Evolutionary conservation across 2,329 filamentous ascomycete species (phyloP).

Genomic region (Fusarium penzigii): DNA sequence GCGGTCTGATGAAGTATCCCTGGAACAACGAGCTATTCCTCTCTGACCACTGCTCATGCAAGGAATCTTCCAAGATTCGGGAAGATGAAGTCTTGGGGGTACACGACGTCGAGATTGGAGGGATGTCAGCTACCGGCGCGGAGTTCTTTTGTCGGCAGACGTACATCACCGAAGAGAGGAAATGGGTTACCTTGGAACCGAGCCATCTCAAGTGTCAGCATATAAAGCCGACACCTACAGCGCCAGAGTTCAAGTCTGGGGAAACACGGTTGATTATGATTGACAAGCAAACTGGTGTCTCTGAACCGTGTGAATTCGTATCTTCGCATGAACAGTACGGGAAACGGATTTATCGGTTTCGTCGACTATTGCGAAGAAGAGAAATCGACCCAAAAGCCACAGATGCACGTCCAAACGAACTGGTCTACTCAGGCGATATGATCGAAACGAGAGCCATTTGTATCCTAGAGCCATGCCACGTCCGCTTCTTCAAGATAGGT

Average conservation of each 20-base stretch:
- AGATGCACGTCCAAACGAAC: slow-evolving; percentile 52
- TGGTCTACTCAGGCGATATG: slow-evolving; percentile 55
- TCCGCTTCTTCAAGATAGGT: slow-evolving; percentile 53
- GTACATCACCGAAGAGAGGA: slow-evolving; percentile 60
- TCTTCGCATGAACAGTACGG: slow-evolving; percentile 20
- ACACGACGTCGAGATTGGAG: slow-evolving; percentile 60
- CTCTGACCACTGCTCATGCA: slow-evolving; percentile 74
- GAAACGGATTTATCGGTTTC: slow-evolving; percentile 40
- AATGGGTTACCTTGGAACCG: slow-evolving; percentile 60
- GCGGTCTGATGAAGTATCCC: slow-evolving; percentile 67
- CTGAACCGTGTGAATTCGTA: slow-evolving; percentile 65
- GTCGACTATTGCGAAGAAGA: slow-evolving; percentile 53
- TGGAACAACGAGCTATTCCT: slow-evolving; percentile 74
- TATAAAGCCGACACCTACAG: slow-evolving; percentile 18
- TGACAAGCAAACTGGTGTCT: slow-evolving; percentile 30
- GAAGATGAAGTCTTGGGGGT: slow-evolving; percentile 58
- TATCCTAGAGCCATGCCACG: slow-evolving; percentile 58
- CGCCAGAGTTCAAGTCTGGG: slow-evolving; percentile 45
- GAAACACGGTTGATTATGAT: slow-evolving; percentile 59
- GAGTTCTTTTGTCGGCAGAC: slow-evolving; percentile 72
- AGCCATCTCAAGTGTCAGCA: slow-evolving; percentile 57
- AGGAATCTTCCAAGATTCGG: slow-evolving; percentile 46
- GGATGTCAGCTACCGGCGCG: slow-evolving; percentile 43
- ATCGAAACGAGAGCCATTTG: slow-evolving; percentile 36
- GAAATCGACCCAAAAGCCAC: slow-evolving; percentile 36